These are phyloP conservation scores for Domatiomyces catenatus DNA, from an alignment of 2,329 filamentous ascomycete species.

Conservation along the genomic window DNA sequence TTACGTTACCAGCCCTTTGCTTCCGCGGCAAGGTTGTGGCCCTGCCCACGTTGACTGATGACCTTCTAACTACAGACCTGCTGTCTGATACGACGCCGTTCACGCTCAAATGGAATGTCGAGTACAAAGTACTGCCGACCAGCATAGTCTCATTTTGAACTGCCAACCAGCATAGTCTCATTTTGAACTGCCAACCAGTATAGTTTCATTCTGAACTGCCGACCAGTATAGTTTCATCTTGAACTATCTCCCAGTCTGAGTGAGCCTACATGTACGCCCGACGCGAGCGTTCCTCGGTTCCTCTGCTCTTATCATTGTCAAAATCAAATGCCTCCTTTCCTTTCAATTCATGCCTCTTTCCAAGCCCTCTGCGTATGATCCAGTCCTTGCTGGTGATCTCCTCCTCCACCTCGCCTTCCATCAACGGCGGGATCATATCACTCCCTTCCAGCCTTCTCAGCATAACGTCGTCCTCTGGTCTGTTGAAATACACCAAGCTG, in stretches of 20 bases:
- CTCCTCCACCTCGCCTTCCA: slow-evolving; percentile 21
- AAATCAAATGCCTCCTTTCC: slow-evolving; percentile 13
- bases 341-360: slow-evolving; percentile 18
- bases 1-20: slow-evolving; percentile 11
- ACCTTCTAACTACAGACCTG: not conserved
- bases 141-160: not conserved
- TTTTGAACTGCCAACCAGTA: not conserved
- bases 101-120: not conserved
- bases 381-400: slow-evolving; percentile 27
- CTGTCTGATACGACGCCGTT: not conserved
- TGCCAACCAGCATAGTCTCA: not conserved
- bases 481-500: slow-evolving; percentile 40
- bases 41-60: slow-evolving; percentile 11
- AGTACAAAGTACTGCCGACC: not conserved
- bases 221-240: not conserved
- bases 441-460: slow-evolving; percentile 27
- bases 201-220: not conserved
- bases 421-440: slow-evolving; percentile 21
- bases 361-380: slow-evolving; percentile 27
- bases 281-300: slow-evolving; percentile 8
- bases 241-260: too few species aligned
- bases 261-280: not conserved
- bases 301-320: slow-evolving; percentile 14
- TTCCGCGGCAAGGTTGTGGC: slow-evolving; percentile 5
- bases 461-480: slow-evolving; percentile 35